Conservation (phyloP, 2,329 filamentous ascomycete species). For the Scortechinia acanthostroma region DNA sequence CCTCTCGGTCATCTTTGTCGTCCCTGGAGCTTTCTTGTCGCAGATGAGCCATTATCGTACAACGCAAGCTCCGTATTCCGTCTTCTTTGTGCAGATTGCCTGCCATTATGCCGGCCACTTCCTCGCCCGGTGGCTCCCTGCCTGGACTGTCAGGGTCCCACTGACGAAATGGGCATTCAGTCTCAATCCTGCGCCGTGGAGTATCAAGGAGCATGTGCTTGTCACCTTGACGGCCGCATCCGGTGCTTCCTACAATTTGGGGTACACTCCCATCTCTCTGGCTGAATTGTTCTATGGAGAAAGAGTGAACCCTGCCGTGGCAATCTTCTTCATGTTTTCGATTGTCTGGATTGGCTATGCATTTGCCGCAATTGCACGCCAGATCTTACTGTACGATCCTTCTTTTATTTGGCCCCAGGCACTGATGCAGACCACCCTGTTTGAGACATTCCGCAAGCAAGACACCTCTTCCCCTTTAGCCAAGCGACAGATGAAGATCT, state of each 20-base stretch:
- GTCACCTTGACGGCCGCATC: constrained; percentile 44
- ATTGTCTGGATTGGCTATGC: constrained; percentile 51
- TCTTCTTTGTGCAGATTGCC: constrained; percentile 55
- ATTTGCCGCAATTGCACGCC: constrained; percentile 46
- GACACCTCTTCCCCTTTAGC: constrained; percentile 37
- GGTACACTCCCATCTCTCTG: constrained; percentile 41
- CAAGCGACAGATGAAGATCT: constrained; percentile 44
- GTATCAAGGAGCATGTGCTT: constrained; percentile 48
- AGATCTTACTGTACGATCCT: constrained; percentile 49
- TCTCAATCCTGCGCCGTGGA: constrained; percentile 47
- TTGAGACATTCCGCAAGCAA: constrained; percentile 40
- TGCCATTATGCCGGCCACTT: constrained; percentile 45
- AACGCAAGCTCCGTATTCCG: constrained; percentile 46
- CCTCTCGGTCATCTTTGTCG: constrained; percentile 42
- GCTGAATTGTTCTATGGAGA: constrained; percentile 48
- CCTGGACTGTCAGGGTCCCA: constrained; percentile 34
- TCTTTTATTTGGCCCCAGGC: constrained; percentile 43
- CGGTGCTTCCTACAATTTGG: constrained; percentile 41
- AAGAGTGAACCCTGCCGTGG: constrained; percentile 39
- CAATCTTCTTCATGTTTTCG: constrained; percentile 51
- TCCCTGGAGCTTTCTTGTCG: constrained; percentile 47
- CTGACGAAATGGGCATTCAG: constrained; percentile 37
- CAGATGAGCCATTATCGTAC: constrained; percentile 48
- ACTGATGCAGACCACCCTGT: constrained; percentile 45
- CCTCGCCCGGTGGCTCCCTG: constrained; percentile 39